Evolutionary conservation across 2,329 filamentous ascomycete species (phyloP), one percentile per base, ranked within the genome.

Genomic region (Pleurostoma richardsiae): DNA sequence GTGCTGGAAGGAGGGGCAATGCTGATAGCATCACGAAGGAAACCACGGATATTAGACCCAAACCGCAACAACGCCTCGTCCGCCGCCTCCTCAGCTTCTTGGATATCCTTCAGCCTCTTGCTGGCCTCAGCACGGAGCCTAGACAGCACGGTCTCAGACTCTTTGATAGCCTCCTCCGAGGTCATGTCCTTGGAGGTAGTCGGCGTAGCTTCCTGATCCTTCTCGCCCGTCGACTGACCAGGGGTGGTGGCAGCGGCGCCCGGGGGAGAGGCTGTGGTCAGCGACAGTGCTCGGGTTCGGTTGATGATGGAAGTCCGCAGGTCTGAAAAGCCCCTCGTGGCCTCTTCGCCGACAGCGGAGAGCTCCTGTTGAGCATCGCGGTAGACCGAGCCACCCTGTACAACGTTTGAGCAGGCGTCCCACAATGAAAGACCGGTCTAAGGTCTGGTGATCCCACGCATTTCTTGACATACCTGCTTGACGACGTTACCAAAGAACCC

Each of bases 21-120:
- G 45, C 80, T 90, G 47, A 99, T 87, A 43, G 94, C 94, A 55
- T 99, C 92, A 44, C 85, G 82, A 52, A 99, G 73, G 69, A 95
- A 97, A 66, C 92, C 87, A 36, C 89, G 80, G 42, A 99, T 83
- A 58, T 94, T 96, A 49, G 83, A 83, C 27, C 94, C 94, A 59
- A 97, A 96, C 54, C 89, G 88, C 55, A 97, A 72, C 7, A 99
- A 80, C 1, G 94, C 94, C 66, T 97, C 94, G 64, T 99, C 94
- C 6, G 94, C 94, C 4, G 92, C 92, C 61, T 97, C 92, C 67
- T 99, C 94, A 10, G 92, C 94, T 56, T 83, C 82, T 61, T 96
- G 88, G 26, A 97, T 84, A 49, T 96, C 90, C 60, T 89, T 94
- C 49, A 97, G 72, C 42, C 90, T 82, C 67, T 90, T 90, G 29